Evolutionary conservation across 2,329 filamentous ascomycete species (phyloP).

Genomic region (Xylaria polymorpha): DNA sequence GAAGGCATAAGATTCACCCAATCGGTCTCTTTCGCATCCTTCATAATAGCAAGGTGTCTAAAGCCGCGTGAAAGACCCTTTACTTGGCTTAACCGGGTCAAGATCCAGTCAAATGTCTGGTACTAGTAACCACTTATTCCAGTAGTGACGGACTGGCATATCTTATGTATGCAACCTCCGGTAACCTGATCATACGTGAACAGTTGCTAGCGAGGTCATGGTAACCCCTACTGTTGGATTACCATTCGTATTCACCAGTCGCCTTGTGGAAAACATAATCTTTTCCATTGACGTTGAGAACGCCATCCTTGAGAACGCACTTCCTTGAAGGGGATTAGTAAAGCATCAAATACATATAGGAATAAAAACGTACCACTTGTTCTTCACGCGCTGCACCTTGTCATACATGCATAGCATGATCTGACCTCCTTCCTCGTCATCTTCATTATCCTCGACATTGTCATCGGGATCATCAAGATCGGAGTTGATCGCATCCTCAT

Average conservation of each 20-base stretch:
- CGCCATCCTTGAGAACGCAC: constrained; percentile 96
- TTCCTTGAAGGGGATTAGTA: constrained; percentile 68
- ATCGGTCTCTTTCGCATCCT: neutral
- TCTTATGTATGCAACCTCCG: neutral
- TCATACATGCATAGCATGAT: constrained; percentile 99
- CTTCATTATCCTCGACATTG: constrained; percentile 82
- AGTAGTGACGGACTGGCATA: neutral
- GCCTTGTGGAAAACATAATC: constrained; percentile 99
- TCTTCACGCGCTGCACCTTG: constrained; percentile 99
- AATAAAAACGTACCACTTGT: constrained; percentile 77
- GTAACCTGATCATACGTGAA: neutral
- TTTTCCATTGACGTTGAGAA: constrained; percentile 91
- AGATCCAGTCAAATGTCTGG: neutral
- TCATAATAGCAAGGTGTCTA: neutral
- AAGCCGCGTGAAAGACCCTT: neutral
- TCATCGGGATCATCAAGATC: constrained; percentile 97
- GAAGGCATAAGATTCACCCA: neutral
- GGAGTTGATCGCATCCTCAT: constrained; percentile 98
- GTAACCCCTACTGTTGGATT: constrained; percentile 45
- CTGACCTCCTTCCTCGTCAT: constrained; percentile 85
- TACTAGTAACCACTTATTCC: neutral
- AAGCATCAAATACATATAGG: constrained; percentile 36
- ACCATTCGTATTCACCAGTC: constrained; percentile 98
- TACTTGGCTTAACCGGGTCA: neutral
- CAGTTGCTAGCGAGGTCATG: neutral